Conservation (phyloP, 768 basidiomycete genomes). For the Calocera viscosa region DNA sequence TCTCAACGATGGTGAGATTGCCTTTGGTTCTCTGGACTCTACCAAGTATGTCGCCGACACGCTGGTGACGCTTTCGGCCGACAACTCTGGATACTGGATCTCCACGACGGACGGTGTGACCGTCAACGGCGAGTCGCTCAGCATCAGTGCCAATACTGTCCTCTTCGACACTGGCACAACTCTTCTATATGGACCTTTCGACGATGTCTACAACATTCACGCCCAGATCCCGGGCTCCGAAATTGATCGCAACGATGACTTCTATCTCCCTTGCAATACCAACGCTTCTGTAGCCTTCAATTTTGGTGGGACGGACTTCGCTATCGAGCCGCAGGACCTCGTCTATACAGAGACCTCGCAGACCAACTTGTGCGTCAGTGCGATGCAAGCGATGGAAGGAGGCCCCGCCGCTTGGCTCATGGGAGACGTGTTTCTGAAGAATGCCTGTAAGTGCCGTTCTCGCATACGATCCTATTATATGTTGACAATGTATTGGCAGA, state of each 20-base stretch:
- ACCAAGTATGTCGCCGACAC: constrained; percentile 53
- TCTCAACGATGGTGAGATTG: constrained; percentile 64
- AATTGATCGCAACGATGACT: constrained; percentile 36
- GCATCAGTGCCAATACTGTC: constrained; percentile 44
- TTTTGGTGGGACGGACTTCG: constrained; percentile 44
- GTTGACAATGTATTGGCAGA: background rate
- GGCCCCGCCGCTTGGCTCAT: constrained; percentile 56
- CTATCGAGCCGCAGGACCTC: constrained; percentile 55
- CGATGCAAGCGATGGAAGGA: constrained; percentile 51
- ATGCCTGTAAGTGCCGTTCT: constrained; percentile 37
- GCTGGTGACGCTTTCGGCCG: constrained; percentile 47
- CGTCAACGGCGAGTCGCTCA: constrained; percentile 37
- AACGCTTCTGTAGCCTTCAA: constrained; percentile 41
- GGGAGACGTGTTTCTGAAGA: constrained; percentile 65
- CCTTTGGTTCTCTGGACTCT: constrained; percentile 63
- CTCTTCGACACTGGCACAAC: constrained; percentile 60
- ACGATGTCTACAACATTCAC: constrained; percentile 47
- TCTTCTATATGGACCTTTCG: constrained; percentile 40
- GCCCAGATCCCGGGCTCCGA: constrained; percentile 42
- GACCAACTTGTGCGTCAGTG: constrained; percentile 61
- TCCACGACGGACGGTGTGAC: constrained; percentile 49
- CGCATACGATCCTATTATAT: no score
- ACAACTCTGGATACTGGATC: constrained; percentile 68
- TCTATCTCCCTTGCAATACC: constrained; percentile 57
- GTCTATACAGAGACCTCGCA: constrained; percentile 41